Base-by-base conservation (phyloP, 2,329 filamentous ascomycete genomes). In the Thelonectria rubi region DNA sequence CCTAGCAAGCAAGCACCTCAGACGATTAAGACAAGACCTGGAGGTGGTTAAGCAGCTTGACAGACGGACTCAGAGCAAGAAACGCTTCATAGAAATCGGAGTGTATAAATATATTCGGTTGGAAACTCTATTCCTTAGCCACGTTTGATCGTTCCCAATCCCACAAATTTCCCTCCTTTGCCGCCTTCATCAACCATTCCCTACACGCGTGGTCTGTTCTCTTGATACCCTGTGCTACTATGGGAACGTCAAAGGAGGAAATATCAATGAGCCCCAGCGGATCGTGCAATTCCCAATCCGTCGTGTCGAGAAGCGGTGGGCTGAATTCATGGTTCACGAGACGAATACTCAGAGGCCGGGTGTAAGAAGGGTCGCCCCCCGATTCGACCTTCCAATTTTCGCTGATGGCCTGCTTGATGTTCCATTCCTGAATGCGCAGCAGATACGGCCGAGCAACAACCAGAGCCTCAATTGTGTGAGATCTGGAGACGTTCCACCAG, bases 271-370 rank as follows among this genome's bases (percentile, higher is more conserved):
- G 47, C 0, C 59, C 50, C 3, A 5, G 17, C 0, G 65, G 59
- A 8, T 67, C 65, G 15, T 67, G 39, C 3, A 60, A 15, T 1
- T 39, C 4, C 0, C 15, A 60, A 5, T 39, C 51, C 30, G 1
- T 6, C 1, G 17, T 34, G 4, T 68, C 54, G 2, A 68, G 24
- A 3, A 66, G 57, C 0, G 53, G 47, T 0, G 59, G 39, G 8
- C 62, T 62, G 5, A 56, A 68, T 56, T 67, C 63, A 5, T 68
- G 65, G 10, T 68, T 42, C 1, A 58, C 63, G 20, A 67, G 24
- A 9, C 60, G 42, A 26, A 67, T 46, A 9, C 48, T 66, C 6
- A 67, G n/a, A 17, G 55, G 65, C 3, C 63, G 56, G 5, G 65
- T 65, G n/a, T 47, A 55, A 1, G 40, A 64, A 2, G 65, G 64